Evolutionary conservation across 2,329 filamentous ascomycete species (phyloP), one percentile per base, ranked within the genome.

Genomic region (Purpureocillium lavendulum): DNA sequence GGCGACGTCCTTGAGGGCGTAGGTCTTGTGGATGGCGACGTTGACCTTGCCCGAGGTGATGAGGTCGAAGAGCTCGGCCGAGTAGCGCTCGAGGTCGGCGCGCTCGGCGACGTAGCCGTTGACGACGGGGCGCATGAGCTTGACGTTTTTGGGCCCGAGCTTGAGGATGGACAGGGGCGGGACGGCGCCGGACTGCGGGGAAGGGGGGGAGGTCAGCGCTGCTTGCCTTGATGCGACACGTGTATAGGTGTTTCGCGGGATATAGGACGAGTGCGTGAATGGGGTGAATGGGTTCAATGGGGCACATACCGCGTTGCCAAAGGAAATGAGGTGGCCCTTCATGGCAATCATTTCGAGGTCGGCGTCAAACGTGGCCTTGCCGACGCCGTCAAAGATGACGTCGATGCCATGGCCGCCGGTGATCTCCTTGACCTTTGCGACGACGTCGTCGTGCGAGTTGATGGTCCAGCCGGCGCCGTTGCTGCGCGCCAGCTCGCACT

Each of bases 341-440:
- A 80, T 61, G 49, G 81, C 84, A 39, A 90, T 71, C 50, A 79
- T 75, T 47, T 88, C 77, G 47, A 95, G 58, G 52, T 82, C 83
- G 15, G 76, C 70, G 49, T 95, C 86, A 64, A 92, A 94, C 0
- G 89, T 95, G 36, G 73, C 72, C 65, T 87, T 87, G 11, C 88
- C 89, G 3, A 95, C 86, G 6, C 85, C 84, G 57, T 95, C 88
- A 56, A 87, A 94, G 21, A 94, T 82, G 9, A 82, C 87, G 46
- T 78, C 75, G 3, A 83, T 80, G 7, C 89, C 89, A 43, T 78
- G 65, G 0, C 82, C 82, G 2, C 69, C 75, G 0, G 87, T 95
- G 36, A 86, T 78, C 56, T 84, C 73, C 51, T 72, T 67, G 6
- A 87, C 80, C 55, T 74, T 69, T 30, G 59, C 61, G 41, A 74